Conservation (phyloP, 2,329 filamentous ascomycete species). For the Ceratocystis albifundus region DNA sequence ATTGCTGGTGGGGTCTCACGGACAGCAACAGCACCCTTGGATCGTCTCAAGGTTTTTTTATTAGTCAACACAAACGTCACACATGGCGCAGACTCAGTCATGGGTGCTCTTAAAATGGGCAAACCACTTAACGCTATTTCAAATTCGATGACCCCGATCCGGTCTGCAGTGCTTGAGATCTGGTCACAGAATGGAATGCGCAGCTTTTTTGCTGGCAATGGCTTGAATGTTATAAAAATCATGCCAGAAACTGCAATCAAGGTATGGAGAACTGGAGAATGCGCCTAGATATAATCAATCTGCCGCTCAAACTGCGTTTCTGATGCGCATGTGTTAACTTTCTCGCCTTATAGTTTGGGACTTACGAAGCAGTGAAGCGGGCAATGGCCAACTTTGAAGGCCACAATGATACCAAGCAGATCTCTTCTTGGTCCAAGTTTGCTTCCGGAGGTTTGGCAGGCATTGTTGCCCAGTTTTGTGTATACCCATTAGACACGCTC, state of each 20-base stretch:
- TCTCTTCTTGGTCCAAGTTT: conserved; percentile 79
- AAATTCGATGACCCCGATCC: conserved; percentile 60
- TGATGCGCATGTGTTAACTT: not conserved
- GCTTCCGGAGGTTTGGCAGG: conserved; percentile 81
- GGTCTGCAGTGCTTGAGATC: conserved; percentile 43
- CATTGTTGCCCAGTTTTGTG: conserved; percentile 88
- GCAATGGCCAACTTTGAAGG: conserved; percentile 78
- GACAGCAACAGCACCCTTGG: conserved; percentile 88
- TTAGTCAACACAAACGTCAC: conserved; percentile 66
- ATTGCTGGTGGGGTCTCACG: conserved; percentile 88
- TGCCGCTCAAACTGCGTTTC: not conserved
- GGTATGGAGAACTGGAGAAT: conserved; percentile 27
- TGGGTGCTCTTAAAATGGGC: conserved; percentile 58
- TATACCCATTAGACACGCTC: conserved; percentile 85
- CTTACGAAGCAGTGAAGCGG: conserved; percentile 90
- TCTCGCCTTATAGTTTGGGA: conserved; percentile 54
- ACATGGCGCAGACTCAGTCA: conserved; percentile 40
- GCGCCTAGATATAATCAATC: not conserved
- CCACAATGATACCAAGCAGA: conserved; percentile 65
- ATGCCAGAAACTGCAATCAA: conserved; percentile 99
- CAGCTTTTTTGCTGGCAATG: conserved; percentile 57
- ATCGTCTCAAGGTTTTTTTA: conserved; percentile 93
- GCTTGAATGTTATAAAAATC: conserved; percentile 91
- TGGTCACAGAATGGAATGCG: conserved; percentile 19
- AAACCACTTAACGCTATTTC: conserved; percentile 52